Conservation (phyloP, 257 asterid genomes). For the Mitragyna speciosa region DNA sequence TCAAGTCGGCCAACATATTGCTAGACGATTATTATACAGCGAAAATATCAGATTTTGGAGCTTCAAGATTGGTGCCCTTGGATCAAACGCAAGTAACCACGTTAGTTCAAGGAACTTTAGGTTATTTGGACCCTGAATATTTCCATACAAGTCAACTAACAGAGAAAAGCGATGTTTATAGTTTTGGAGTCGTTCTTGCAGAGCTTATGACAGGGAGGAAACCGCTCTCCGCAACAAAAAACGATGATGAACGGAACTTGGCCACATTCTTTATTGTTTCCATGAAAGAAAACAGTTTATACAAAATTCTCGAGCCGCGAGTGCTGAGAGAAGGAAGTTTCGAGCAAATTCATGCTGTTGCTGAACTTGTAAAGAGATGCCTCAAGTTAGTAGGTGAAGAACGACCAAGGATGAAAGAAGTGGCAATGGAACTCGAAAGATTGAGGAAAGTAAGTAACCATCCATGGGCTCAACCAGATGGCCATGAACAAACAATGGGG, state of each 20-base stretch:
- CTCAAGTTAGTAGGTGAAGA: slow-evolving; percentile 46
- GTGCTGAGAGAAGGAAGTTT: slow-evolving; percentile 58
- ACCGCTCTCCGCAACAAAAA: slow-evolving; percentile 50
- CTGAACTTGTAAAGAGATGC: slow-evolving; percentile 52
- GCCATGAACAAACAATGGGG: slow-evolving; percentile 26
- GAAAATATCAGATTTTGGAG: slow-evolving; percentile 79
- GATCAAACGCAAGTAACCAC: slow-evolving; percentile 73
- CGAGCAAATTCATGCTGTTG: slow-evolving; percentile 56
- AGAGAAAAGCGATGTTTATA: slow-evolving; percentile 74
- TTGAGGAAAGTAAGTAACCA: slow-evolving; percentile 49
- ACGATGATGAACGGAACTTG: slow-evolving; percentile 47
- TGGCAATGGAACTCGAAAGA: slow-evolving; percentile 65
- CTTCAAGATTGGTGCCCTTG: slow-evolving; percentile 59
- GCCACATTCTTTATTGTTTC: slow-evolving; percentile 42
- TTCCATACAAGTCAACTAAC: slow-evolving; percentile 67
- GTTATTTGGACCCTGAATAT: slow-evolving; percentile 79
- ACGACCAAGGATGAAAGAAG: slow-evolving; percentile 82
- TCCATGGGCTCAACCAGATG: slow-evolving; percentile 45
- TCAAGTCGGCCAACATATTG: slow-evolving; percentile 71
- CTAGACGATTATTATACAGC: slow-evolving; percentile 56
- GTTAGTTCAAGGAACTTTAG: slow-evolving; percentile 73
- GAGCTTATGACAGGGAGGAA: slow-evolving; percentile 68
- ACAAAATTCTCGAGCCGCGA: slow-evolving; percentile 54
- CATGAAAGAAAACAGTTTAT: slow-evolving; percentile 46
- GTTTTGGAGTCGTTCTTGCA: slow-evolving; percentile 71